A percentile compares a stretch with the other conserved stretches of the same genome.
These are phyloP conservation scores for Penicillium sp. DNA, from an alignment of 2,329 filamentous ascomycete species.

Conservation along the genomic window DNA sequence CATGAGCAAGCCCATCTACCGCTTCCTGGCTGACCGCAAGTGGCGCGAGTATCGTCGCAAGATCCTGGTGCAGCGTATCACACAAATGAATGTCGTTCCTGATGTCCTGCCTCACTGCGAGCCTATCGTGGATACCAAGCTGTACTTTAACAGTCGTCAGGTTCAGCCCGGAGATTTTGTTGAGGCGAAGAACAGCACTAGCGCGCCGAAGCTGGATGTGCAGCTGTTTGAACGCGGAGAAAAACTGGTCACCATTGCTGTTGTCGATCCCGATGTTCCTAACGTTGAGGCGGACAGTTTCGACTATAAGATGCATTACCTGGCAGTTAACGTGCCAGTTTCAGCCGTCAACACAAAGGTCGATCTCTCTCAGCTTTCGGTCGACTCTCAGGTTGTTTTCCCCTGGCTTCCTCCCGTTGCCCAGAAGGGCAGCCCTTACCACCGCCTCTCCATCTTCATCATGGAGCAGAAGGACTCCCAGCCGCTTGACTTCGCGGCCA, in stretches of 20 bases:
- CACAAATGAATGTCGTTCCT: slow-evolving; percentile 81
- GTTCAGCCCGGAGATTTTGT: slow-evolving; percentile 77
- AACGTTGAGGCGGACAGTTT: slow-evolving; percentile 73
- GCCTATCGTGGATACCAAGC: slow-evolving; percentile 72
- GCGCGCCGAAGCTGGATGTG: slow-evolving; percentile 71
- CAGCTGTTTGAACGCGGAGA: slow-evolving; percentile 81
- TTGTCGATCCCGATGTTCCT: slow-evolving; percentile 89
- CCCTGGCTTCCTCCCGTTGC: slow-evolving; percentile 85
- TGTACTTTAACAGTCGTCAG: slow-evolving; percentile 71
- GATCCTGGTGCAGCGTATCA: slow-evolving; percentile 79
- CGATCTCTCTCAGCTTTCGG: slow-evolving; percentile 62
- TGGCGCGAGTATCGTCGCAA: slow-evolving; percentile 82
- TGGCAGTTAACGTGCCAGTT: slow-evolving; percentile 72
- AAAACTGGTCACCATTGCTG: slow-evolving; percentile 77
- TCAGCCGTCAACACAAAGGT: slow-evolving; percentile 61
- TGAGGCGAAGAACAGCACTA: slow-evolving; percentile 69
- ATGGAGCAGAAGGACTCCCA: slow-evolving; percentile 70
- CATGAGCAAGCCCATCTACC: slow-evolving; percentile 95
- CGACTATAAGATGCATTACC: slow-evolving; percentile 78
- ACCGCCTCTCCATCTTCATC: slow-evolving; percentile 79
- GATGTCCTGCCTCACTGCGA: slow-evolving; percentile 81
- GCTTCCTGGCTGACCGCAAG: slow-evolving; percentile 79
- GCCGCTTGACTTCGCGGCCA: slow-evolving; percentile 56
- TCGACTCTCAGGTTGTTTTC: slow-evolving; percentile 64
- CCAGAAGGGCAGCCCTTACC: slow-evolving; percentile 87